Percentiles rank a stretch among this genome's conserved stretches.
Evolutionary conservation across 2,329 filamentous ascomycete species (phyloP).

Genomic region (Fusarium annulatum): DNA sequence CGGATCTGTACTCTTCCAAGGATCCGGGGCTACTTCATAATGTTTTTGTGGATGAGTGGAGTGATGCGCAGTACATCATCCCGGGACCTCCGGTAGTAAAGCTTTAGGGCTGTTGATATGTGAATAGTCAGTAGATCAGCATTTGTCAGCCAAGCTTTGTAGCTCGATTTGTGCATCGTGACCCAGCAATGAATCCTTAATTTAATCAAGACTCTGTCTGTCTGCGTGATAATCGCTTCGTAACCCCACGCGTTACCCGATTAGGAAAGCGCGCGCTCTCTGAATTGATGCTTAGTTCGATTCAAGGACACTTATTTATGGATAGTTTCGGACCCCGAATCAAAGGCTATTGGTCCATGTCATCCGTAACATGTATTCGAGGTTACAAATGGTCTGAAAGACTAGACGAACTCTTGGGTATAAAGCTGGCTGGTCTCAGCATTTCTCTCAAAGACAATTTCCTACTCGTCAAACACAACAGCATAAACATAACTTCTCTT

Average conservation of each 20-base stretch:
- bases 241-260: background rate
- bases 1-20: fast-evolving
- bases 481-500: background rate
- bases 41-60: background rate
- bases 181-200: background rate
- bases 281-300: background rate
- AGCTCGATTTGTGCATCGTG: background rate
- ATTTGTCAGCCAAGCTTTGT: no score
- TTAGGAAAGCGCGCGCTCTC: background rate
- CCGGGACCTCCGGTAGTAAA: background rate
- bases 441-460: background rate
- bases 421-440: background rate
- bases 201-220: background rate
- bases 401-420: background rate
- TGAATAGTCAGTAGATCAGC: no score
- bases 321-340: no score
- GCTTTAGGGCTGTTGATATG: fast-evolving
- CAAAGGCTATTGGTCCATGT: fast-evolving
- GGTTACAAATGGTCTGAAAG: no score
- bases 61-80: background rate
- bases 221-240: background rate
- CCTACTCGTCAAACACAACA: background rate
- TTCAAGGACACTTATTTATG: background rate
- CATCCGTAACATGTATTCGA: fast-evolving
- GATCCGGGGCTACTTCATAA: background rate